phyloP scores from a whole-genome alignment of 768 basidiomycete genomes.

The Suillus sp. region DNA sequence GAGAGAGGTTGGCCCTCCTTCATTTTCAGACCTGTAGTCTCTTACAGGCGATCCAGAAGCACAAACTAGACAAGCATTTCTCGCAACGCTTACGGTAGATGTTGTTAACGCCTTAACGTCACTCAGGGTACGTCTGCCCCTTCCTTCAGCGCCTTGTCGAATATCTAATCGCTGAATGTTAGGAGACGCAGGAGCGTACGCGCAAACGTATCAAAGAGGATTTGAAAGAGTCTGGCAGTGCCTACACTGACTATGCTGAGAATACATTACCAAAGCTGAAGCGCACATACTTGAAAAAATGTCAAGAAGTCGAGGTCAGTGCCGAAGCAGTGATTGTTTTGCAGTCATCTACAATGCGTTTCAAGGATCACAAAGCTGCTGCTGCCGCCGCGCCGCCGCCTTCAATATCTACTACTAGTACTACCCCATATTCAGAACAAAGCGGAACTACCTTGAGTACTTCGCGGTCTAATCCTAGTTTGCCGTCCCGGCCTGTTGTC shows the following conservation, averaged over 20 bases:
- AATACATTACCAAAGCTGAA: constrained; percentile 80
- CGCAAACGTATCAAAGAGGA: constrained; percentile 91
- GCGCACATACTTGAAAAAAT: constrained; percentile 78
- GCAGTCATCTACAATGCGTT: constrained; percentile 10
- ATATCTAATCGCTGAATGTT: constrained; percentile 12
- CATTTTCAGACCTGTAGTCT: background rate
- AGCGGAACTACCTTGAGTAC: constrained; percentile 32
- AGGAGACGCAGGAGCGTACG: constrained; percentile 94
- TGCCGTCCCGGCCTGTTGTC: constrained; percentile 54
- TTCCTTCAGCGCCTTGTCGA: background rate
- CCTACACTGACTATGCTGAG: constrained; percentile 83
- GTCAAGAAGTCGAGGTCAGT: constrained; percentile 82
- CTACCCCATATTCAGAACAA: constrained; percentile 34
- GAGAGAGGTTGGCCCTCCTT: constrained; percentile 61
- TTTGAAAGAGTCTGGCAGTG: constrained; percentile 71
- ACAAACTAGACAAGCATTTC: constrained; percentile 79
- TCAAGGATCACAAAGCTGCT: constrained; percentile 66
- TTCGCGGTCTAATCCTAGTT: constrained; percentile 48
- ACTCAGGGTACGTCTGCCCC: constrained; percentile 54
- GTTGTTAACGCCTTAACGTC: constrained; percentile 69
- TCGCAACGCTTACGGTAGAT: constrained; percentile 67
- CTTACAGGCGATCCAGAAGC: constrained; percentile 55
- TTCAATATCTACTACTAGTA: constrained; percentile 22
- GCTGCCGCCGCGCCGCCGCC: constrained; percentile 38
- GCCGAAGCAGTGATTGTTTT: background rate